Base-by-base conservation (phyloP, 2,329 filamentous ascomycete genomes). In the Colletotrichum sp. region DNA sequence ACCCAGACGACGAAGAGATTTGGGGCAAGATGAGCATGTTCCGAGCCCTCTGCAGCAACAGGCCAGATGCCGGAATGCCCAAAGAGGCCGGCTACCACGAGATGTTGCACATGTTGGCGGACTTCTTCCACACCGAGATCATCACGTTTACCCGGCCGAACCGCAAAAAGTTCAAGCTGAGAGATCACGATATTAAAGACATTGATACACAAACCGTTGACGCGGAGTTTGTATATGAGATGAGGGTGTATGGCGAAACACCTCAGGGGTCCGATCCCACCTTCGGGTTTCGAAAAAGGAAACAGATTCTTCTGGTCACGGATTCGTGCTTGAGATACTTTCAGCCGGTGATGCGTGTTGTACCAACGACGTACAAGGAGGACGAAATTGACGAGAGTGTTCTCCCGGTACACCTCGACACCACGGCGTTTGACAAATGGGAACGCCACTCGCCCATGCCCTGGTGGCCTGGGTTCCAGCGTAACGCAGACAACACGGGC, bases 31-130 rank as follows among this genome's bases (percentile, higher is more conserved):
- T 68, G 12, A 57, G 68, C 32, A 34, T 75, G 6, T 44, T 67
- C 16, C 69, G 72, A 3, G 66, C 52, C 44, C 34, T 75, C 4
- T 52, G 59, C 30, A 63, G 34, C 7, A 75, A 75, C 24, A 57
- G 59, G 0, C 2, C 7, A 12, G 52, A 36, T 24, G 30, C 69
- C 5, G 72, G 62, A 3, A n/a, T 57, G 63, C 72, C 72, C 12
- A 67, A 21, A 16, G 69, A 72, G 24, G 15, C 69, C 5, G 69
- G 69, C 8, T 75, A 52, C 12, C 69, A 72, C 69, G 72, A 75
- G 62, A 72, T 75, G 69, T 55, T 75, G 30, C 30, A 75, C n/a
- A 52, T 75, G 15, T 7, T 75, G 24, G 72, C 72, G 15, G 72
- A 75, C 55, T 63, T 34, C 36, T 66, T 75, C 24, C 28, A 21